Percentiles rank a stretch among this genome's conserved stretches.
Conservation (phyloP, 805 yeast genomes). For the Hanseniaspora guilliermondii region DNA sequence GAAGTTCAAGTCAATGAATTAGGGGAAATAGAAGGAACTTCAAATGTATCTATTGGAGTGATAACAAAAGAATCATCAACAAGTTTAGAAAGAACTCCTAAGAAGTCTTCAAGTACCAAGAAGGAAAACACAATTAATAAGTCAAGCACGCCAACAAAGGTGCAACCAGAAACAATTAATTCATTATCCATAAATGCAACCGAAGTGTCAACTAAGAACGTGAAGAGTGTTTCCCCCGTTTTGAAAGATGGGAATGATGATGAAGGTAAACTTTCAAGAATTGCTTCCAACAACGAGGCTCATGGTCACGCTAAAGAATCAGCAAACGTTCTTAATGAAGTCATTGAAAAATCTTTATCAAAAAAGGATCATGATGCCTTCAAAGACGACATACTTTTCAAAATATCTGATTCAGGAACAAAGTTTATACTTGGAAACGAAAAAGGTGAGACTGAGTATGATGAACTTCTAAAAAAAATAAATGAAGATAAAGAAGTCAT, state of each 20-base stretch:
- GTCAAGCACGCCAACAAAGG: background rate
- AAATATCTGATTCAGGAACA: background rate
- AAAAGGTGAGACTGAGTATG: background rate
- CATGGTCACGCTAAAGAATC: background rate
- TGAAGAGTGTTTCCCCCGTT: too few species aligned
- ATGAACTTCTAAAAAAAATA: constrained; percentile 10
- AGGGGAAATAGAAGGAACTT: constrained; percentile 21
- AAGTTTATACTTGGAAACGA: background rate
- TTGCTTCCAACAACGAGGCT: background rate
- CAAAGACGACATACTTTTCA: background rate
- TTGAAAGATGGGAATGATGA: background rate
- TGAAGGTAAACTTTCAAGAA: background rate
- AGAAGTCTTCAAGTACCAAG: background rate
- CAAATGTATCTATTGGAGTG: constrained; percentile 2
- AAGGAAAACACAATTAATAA: background rate
- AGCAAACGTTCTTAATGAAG: background rate
- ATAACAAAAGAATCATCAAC: background rate
- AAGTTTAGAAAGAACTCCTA: constrained; percentile 9
- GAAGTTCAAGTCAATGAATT: constrained; percentile 36
- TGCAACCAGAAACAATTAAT: background rate
- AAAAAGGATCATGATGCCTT: background rate
- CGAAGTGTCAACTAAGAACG: background rate
- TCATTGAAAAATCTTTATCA: background rate
- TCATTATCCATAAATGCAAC: background rate
- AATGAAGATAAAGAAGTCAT: constrained; percentile 9